Evolutionary conservation across 1,284 basidiomycete genomes (phyloP), one percentile per base, ranked within the genome.

Genomic region (Pyrrhoderma noxium): DNA sequence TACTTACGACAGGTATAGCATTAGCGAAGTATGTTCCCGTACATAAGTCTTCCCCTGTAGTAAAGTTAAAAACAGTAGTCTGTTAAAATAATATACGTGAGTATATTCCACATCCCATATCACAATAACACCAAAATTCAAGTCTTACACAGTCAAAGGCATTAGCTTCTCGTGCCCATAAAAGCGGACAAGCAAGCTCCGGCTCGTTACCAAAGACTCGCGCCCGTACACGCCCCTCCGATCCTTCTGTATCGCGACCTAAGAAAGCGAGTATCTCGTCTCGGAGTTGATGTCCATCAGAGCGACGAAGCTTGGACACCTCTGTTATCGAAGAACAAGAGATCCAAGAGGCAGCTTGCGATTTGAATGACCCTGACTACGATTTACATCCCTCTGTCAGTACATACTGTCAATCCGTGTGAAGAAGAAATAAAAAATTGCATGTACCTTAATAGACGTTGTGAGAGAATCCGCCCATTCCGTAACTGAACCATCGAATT

Each of bases 161-260:
- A 56, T 80, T 80, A 1, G 74, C 63, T 48, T 80, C 76, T 48
- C 62, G 49, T 7, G 75, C 75, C 76, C 77, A 79, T 11, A 70
- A 70, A 5, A 76, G 64, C 16, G 75, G 74, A 56, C 76, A 77
- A 27, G 65, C 62, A 14, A 77, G 65, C 3, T 71, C 70, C 1
- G 66, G 69, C 47, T 73, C 65, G 37, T 49, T 49, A n/a, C 47
- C 9, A 41, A 49, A 66, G 58, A 18, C 61, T 16, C 39, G 18
- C 5, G 39, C 7, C 21, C 14, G n/a, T 36, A 51, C 36, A 48
- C 23, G n/a, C 3, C 34, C 21, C 11, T 51, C 40, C 19, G 31
- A 19, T 52, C 14, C 14, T 49, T 11, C 37, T 27, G 35, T 22
- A 9, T 61, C 35, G 51, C 51, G 45, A 47, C 2, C 52, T 58